phyloP scores from a whole-genome alignment of 305 asterid genomes.

The Euphrasia arctica region DNA sequence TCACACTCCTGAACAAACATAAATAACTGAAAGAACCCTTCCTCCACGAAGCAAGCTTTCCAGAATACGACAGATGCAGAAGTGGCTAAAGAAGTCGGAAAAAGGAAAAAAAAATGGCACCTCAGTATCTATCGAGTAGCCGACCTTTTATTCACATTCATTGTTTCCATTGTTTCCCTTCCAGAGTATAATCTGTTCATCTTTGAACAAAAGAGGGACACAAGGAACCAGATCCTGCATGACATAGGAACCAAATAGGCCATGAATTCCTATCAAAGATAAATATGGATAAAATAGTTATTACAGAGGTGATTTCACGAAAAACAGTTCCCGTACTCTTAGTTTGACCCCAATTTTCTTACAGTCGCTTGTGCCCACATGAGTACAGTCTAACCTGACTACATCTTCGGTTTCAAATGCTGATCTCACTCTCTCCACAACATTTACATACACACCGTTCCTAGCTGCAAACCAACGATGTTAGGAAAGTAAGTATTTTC shows the following conservation, averaged over 20 bases:
- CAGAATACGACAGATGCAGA: too few species aligned
- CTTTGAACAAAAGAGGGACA: conserved; percentile 76
- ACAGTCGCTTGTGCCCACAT: conserved; percentile 76
- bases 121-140: not conserved
- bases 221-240: conserved; percentile 89
- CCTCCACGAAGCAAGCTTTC: too few species aligned
- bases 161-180: conserved; percentile 51
- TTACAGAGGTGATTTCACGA: not conserved
- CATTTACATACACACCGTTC: conserved; percentile 85
- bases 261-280: conserved; percentile 7
- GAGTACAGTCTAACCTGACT: conserved; percentile 71
- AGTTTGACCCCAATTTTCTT: conserved; percentile 88
- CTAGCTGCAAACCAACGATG: conserved; percentile 48
- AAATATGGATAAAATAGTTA: not conserved
- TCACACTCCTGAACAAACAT: not conserved
- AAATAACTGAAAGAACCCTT: not conserved
- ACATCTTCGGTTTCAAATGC: conserved; percentile 72
- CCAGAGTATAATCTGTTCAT: conserved; percentile 84
- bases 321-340: conserved; percentile 45
- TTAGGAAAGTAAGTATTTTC: conserved; percentile 9
- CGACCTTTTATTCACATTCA: conserved; percentile 27
- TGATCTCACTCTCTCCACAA: conserved; percentile 63
- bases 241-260: not conserved
- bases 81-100: too few species aligned
- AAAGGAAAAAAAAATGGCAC: not conserved